Evolutionary conservation across 257 asterid genomes (phyloP), one percentile per base, ranked within the genome.

Genomic region (Solanum paucissectum): DNA sequence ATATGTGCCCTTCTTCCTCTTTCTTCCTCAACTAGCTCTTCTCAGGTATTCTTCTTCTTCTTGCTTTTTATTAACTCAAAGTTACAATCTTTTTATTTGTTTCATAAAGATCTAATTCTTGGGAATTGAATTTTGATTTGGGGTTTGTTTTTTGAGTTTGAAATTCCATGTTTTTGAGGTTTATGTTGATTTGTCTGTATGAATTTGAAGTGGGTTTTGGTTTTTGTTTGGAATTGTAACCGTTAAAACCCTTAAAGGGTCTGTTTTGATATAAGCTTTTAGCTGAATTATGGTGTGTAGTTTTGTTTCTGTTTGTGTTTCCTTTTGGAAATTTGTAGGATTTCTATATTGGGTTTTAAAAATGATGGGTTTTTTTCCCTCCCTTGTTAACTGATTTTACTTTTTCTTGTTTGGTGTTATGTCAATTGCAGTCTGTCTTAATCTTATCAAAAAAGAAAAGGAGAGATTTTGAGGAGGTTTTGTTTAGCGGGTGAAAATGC

Each of bases 401-500:
- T 29, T 49, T 18, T 49, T 82, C 68, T 21, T 82, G 21, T 32
- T 49, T 82, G 42, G 34, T 87, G 18, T 21, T 20, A 49, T 60
- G 14, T 89, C 37, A 74, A 83, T 76, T 60, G 85, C 83, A 44
- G 71, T 23, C 4, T 52, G 3, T 1, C 4, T 55, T 55, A 55
- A 55, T 55, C 64, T 55, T 55, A 55, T 55, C 4, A 52, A 49
- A 18, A 49, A 52, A 18, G 14, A 42, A 8, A 38, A 9, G 64
- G 64, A 55, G 64, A 55, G 69, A 49, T 49, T 49, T 13, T 90
- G 87, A 85, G 91, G 87, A 87, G 84, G 86, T 91, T 55, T 66
- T 68, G 25, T 44, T 66, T 60, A 11, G 88, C 44, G 87, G 75
- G 89, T 44, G 79, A 91, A 71, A 88, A 95, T 96, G 99, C 98